Conservation (phyloP, 2,329 filamentous ascomycete genomes). For the Monosporascus sp. region DNA sequence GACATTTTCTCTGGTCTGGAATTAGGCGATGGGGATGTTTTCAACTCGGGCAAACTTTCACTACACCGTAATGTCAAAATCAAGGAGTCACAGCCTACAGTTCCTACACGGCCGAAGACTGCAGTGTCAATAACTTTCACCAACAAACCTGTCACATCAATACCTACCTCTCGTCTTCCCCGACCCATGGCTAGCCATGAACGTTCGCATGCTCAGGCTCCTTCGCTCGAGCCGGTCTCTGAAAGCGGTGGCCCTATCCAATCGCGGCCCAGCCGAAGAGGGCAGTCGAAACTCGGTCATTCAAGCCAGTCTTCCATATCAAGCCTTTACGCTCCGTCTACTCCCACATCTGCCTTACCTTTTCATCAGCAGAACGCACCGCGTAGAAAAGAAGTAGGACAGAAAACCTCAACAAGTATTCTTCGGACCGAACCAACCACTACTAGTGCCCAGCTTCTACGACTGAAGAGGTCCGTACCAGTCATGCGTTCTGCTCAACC, state of each 20-base stretch:
- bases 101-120: conserved; percentile 65
- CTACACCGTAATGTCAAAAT: conserved; percentile 89
- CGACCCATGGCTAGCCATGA: conserved; percentile 65
- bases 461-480: conserved; percentile 60
- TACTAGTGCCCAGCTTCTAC: conserved; percentile 58
- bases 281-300: conserved; percentile 64
- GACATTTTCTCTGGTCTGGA: conserved; percentile 86
- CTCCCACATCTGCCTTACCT: conserved; percentile 44
- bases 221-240: conserved; percentile 85
- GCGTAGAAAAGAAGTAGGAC: conserved; percentile 52
- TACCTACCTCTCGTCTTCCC: conserved; percentile 65
- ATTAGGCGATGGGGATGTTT: conserved; percentile 74
- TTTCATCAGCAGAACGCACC: conserved; percentile 54
- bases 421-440: conserved; percentile 58
- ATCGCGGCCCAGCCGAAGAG: conserved; percentile 49
- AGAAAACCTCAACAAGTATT: conserved; percentile 48
- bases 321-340: conserved; percentile 56
- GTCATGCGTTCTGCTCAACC: conserved; percentile 49
- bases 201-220: conserved; percentile 54
- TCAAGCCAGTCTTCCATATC: conserved; percentile 63
- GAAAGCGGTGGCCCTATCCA: conserved; percentile 74
- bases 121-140: conserved; percentile 88
- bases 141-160: conserved; percentile 56
- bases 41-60: conserved; percentile 74
- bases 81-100: conserved; percentile 64